Evolutionary conservation across 2,329 filamentous ascomycete species (phyloP).

Genomic region (Didymella pomorum): DNA sequence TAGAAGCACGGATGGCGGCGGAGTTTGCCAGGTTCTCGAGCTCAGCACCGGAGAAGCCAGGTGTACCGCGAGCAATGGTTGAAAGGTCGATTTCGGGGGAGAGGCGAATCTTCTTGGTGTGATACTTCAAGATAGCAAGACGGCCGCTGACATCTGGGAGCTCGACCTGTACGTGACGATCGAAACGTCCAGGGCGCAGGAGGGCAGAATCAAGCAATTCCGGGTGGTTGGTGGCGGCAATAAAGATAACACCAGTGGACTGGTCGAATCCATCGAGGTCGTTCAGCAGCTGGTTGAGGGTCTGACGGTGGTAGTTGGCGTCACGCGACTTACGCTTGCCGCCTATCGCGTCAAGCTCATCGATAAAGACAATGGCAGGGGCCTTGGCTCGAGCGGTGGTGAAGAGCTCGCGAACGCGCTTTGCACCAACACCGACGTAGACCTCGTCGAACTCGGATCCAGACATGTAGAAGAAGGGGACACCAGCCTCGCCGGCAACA

Average conservation of each 20-base stretch:
- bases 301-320: conserved; percentile 95
- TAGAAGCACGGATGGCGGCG: conserved; percentile 92
- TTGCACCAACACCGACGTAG: conserved; percentile 95
- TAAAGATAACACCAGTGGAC: conserved; percentile 91
- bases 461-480: conserved; percentile 99
- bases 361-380: conserved; percentile 93
- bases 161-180: conserved; percentile 87
- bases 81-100: conserved; percentile 82
- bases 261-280: conserved; percentile 98
- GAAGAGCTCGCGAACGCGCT: conserved; percentile 95
- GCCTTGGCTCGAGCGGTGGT: conserved; percentile 81
- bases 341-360: conserved; percentile 93
- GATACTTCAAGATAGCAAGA: conserved; percentile 90
- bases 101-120: conserved; percentile 89
- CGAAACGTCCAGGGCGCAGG: conserved; percentile 92
- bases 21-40: conserved; percentile 97
- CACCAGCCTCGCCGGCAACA: conserved; percentile 94
- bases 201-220: conserved; percentile 93
- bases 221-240: conserved; percentile 95
- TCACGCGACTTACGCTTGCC: conserved; percentile 92
- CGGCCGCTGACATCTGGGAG: conserved; percentile 93
- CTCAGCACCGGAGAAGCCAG: conserved; percentile 93
- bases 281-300: conserved; percentile 93
- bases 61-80: conserved; percentile 83
- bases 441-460: conserved; percentile 98